Base-by-base conservation (phyloP, 2,329 filamentous ascomycete species). In the Fusarium redolens region DNA sequence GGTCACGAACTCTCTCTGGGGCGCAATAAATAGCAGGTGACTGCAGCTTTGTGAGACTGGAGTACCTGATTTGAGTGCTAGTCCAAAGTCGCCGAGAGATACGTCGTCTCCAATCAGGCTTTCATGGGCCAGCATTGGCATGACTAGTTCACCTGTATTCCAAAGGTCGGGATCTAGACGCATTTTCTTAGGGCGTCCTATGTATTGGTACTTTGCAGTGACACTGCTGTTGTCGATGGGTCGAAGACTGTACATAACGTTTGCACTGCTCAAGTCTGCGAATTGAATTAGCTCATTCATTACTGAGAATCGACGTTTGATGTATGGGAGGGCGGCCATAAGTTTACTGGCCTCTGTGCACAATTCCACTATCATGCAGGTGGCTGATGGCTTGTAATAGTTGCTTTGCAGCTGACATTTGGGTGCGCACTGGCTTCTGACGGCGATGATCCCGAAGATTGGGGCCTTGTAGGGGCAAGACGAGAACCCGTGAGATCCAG, bases 111-210 rank as follows among this genome's bases (percentile, higher is more conserved):
- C 9, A 8, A 30, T 48, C 18, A 48, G 2, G 13, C 28, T 48
- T 14, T 48, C 9, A 4, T 31, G 1, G 3, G 20, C 5, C n/a
- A n/a, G n/a, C 9, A 31, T n/a, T n/a, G 20, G 28, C 28, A 48
- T 31, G 9, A 48, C 9, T 11, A 31, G 28, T 12, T 31, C 10
- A 12, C 45, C 28, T 1, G 45, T 6, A 3, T 31, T 48, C 28
- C 14, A 31, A 0, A n/a, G 13, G 28, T 12, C 18, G 1, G 12
- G 45, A 2, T n/a, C 20, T 0, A 48, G 28, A 5, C 45, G 20
- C 5, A 31, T 3, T 14, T 31, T 31, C 4, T 48, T 11, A 1
- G 45, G 45, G 6, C 28, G 28, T 7, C 20, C 28, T 5, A 48
- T 30, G 0, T 14, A 3, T 20, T 4, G 1, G 6, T 48, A 30